Evolutionary conservation across 129 eudicot species (phyloP), one percentile per base, ranked within the genome.

Genomic region (Kitagawia praeruptora): DNA sequence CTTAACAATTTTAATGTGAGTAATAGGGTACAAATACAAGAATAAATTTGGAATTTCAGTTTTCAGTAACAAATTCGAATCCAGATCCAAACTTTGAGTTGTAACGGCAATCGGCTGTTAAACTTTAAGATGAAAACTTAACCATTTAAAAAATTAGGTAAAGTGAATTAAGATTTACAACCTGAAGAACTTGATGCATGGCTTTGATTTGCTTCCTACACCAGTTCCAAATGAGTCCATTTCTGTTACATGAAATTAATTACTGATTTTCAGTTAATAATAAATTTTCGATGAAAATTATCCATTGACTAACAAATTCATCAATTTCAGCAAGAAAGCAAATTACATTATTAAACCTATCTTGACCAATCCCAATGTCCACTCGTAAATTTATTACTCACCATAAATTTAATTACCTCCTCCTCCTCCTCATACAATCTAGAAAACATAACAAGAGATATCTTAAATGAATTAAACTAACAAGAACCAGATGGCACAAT

Each of bases 141-240:
- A 61, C 69, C 69, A 80, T 23, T 82, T 66, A 79, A 25, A n/a
- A 2, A 61, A 61, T 86, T 80, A 78, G 66, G 77, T 51, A 51
- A 5, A 51, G 23, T 79, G 80, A 83, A 85, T 87, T 51, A 51
- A 83, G 82, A 88, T 83, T 87, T 85, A 85, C 44, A 92, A 92
- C 97, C 97, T 92, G 97, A 89, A 92, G 88, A 92, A 92, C 96
- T 92, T 92, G 86, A 82, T 92, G 96, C 97, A 92, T 70, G 97
- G 97, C 97, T 90, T 92, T 85, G 93, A 90, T 92, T 92, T 92
- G 96, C 96, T 90, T 86, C 97, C 96, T 89, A 92, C 89, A 92
- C 97, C 96, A 83, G 88, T 86, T 88, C 89, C 84, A 87, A 92
- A 86, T 40, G 89, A 84, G 84, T 89, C 93, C 90, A 72, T 63